These are phyloP conservation scores for Penicillium oxalicum DNA, from an alignment of 2,329 filamentous ascomycete species.

Conservation along the genomic window DNA sequence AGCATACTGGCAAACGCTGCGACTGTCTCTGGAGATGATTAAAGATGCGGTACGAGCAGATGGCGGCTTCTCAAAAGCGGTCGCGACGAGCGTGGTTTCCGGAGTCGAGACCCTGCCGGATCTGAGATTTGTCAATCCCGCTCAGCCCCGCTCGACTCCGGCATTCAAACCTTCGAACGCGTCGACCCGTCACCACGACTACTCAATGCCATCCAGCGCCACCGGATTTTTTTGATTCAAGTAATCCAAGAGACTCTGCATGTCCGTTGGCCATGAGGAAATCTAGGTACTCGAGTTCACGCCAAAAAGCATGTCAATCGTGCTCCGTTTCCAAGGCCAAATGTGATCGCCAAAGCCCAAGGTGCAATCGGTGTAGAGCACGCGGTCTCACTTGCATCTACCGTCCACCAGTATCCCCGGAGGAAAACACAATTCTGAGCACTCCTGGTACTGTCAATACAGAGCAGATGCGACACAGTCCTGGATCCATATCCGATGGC, in stretches of 20 bases:
- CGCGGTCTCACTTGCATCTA: slow-evolving; percentile 9
- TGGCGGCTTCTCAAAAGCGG: too few relatives aligned
- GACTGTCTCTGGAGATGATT: too few relatives aligned
- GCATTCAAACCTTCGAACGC: too few relatives aligned
- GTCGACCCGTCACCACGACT: too few relatives aligned
- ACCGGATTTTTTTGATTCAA: too few relatives aligned
- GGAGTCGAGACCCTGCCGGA: too few relatives aligned
- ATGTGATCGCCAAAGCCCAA: slow-evolving; percentile 9
- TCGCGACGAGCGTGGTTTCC: too few relatives aligned
- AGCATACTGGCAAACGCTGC: too few relatives aligned
- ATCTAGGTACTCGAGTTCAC: slow-evolving; percentile 11
- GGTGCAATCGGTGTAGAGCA: slow-evolving; percentile 9
- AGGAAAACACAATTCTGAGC: neutral
- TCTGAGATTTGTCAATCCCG: too few relatives aligned
- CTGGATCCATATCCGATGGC: neutral
- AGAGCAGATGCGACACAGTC: neutral
- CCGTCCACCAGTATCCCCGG: neutral
- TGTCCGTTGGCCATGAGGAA: slow-evolving; percentile 2
- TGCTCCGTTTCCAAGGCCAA: slow-evolving; percentile 13
- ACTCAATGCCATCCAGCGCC: too few relatives aligned
- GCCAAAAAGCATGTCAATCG: slow-evolving; percentile 13
- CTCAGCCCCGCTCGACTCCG: too few relatives aligned
- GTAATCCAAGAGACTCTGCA: neutral
- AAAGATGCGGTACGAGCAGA: too few relatives aligned
- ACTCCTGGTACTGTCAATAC: neutral